Base-by-base conservation (phyloP, 1,139 yeast genomes). In the Scheffersomyces cryptocercus region DNA sequence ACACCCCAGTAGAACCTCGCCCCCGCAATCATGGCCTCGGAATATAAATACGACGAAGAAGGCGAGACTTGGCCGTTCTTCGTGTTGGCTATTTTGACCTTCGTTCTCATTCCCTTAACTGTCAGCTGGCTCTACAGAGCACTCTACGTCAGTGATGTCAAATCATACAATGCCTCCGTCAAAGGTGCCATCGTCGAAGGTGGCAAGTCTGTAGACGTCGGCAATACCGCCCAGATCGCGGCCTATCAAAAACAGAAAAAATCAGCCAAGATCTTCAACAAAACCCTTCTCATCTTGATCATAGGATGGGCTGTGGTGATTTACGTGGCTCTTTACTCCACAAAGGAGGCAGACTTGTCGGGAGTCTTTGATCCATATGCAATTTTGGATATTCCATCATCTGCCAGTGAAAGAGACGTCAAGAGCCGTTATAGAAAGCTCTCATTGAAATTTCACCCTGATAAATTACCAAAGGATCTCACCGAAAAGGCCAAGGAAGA, bases 11-110 rank as follows among this genome's bases (percentile, higher is more conserved):
- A 20, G 26, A 20, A 20, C 16, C 20, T 31, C 13, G 35, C 14
- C 15, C 16, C n/a, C 20, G 15, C 35, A 16, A 64, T 70, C 26
- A 62, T 61, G 67, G 62, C 62, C 39, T 72, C 83, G 42, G 75
- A 75, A 62, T 84, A 84, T 58, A 83, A 80, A 47, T 93, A 91
- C 65, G 99, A 93, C 68, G 98, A 90, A 64, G 82, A 84, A 56
- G 84, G 93, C 37, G 96, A 89, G 58, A 90, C 96, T 5, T 93
- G 98, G 98, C 99, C 99, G 36, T 90, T 85, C 63, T 93, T 91
- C 60, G 81, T 86, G 45, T 69, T 88, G 59, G 93, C 98, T 2
- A 70, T 90, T 44, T 70, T 87, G 42, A 56, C 69, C 34, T 69
- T 73, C 44, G 79, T 84, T 26, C 75, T 89, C 49, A 65, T 89